Evolutionary conservation across 78 protist species (phyloP), one percentile per base, ranked within the genome.

Genomic region (Dictyostelium capitatum): DNA sequence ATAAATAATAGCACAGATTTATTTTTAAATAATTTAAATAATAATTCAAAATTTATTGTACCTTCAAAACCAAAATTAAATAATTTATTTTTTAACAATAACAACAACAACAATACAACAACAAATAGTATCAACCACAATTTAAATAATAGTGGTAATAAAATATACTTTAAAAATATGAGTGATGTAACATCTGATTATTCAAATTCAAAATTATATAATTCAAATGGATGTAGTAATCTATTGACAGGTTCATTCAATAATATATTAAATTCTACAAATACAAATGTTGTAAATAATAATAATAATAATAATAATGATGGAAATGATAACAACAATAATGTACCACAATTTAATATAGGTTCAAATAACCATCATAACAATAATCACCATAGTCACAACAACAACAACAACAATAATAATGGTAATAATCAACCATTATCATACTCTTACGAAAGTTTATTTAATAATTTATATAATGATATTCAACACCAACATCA

Each of bases 61-160:
- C 70, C 70, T 23, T 32, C 70, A 62, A 62, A 62, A 62, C 70
- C 70, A 62, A 62, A 62, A 62, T 25, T 62, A 62, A 62, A 62
- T 25, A 62, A 62, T 25, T 62, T 23, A 62, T 67, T 67, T 67
- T 10, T 4, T 51, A 8, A 51, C 10, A 62, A 62, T 25, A 62
- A 62, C 3, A 62, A 25, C 41, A 62, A 62, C 11, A 59, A 23
- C n/a, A 62, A 25, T 25, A 59, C 30, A 25, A 59, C 37, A 59
- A 23, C 9, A 23, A 23, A 51, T 51, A 14, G 1, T 51, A 14
- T 51, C 43, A 62, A 62, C 72, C n/a, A 11, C 2, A 64, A 25
- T 32, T 32, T 32, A 30, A 32, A 12, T 32, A 32, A 17, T n/a
- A 17, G 43, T 62, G 4, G 19, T 62, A 25, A 62, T 62, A 62